A percentile compares a stretch with the other conserved stretches of the same genome.
These are phyloP conservation scores for Bacidia rubella DNA, from an alignment of 495 filamentous ascomycete species.

Conservation along the genomic window DNA sequence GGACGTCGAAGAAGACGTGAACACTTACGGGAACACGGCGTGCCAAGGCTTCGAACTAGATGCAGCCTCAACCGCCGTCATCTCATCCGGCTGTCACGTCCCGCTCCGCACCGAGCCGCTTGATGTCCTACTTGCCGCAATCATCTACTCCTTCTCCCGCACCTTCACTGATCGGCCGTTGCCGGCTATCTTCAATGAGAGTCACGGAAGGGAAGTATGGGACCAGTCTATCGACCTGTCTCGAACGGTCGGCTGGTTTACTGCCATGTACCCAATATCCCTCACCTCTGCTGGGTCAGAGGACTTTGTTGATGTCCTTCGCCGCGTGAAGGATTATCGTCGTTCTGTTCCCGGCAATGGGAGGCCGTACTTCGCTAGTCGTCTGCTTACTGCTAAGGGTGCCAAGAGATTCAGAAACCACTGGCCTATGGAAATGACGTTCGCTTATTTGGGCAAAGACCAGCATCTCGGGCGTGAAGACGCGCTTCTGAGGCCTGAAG, in stretches of 20 bases:
- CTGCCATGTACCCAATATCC: slow-evolving; percentile 38
- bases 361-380: slow-evolving; percentile 34
- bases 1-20: slow-evolving; percentile 33
- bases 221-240: slow-evolving; percentile 40
- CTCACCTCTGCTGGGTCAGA: slow-evolving; percentile 17
- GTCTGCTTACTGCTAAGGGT: slow-evolving; percentile 34
- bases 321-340: slow-evolving; percentile 35
- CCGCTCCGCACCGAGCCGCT: slow-evolving; percentile 36
- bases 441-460: slow-evolving; percentile 55
- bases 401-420: slow-evolving; percentile 30
- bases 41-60: slow-evolving; percentile 35
- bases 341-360: slow-evolving; percentile 34
- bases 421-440: slow-evolving; percentile 55
- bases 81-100: slow-evolving; percentile 34
- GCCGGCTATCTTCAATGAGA: slow-evolving; percentile 43
- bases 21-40: slow-evolving; percentile 37
- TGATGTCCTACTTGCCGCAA: slow-evolving; percentile 38
- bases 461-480: slow-evolving; percentile 49
- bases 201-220: slow-evolving; percentile 43
- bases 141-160: slow-evolving; percentile 37
- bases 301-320: slow-evolving; percentile 27
- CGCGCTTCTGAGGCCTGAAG: slow-evolving; percentile 45
- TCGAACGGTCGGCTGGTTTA: slow-evolving; percentile 51
- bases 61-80: slow-evolving; percentile 25
- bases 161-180: slow-evolving; percentile 37